Evolutionary conservation across 257 asterid genomes (phyloP).

Genomic region (Fraxinus pennsylvanica): DNA sequence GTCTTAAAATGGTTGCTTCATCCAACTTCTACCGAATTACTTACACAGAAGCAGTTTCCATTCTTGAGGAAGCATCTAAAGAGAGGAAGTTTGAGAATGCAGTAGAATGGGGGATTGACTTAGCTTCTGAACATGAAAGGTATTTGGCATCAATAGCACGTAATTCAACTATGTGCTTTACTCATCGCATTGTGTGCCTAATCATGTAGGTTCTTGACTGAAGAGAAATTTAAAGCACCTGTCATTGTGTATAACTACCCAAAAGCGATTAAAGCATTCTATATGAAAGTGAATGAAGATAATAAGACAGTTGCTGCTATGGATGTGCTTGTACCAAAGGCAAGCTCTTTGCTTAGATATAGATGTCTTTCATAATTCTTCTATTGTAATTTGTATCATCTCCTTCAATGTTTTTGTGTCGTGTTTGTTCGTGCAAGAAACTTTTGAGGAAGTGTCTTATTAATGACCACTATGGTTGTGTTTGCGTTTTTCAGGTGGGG

Average conservation of each 20-base stretch:
- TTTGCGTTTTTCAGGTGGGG: conserved; percentile 62
- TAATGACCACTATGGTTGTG: neutral
- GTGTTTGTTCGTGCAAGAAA: neutral
- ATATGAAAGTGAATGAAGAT: conserved; percentile 97
- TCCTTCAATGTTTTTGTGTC: neutral
- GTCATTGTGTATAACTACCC: conserved; percentile 97
- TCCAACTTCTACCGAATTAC: conserved; percentile 68
- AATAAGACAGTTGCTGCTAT: conserved; percentile 95
- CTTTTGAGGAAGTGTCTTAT: neutral
- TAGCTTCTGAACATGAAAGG: conserved; percentile 99
- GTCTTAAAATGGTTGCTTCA: conserved; percentile 80
- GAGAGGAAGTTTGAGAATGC: conserved; percentile 79
- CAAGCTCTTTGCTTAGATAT: conserved; percentile 14
- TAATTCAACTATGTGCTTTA: neutral
- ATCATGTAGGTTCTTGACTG: conserved; percentile 73
- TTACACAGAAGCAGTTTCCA: conserved; percentile 79
- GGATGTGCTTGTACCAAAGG: conserved; percentile 99
- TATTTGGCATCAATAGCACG: conserved; percentile 18
- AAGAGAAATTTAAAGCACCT: conserved; percentile 85
- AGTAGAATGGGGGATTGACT: conserved; percentile 97
- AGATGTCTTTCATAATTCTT: neutral
- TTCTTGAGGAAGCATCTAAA: conserved; percentile 77
- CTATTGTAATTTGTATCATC: neutral
- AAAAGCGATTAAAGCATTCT: conserved; percentile 85
- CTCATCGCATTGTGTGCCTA: neutral